Percentiles rank a stretch among this genome's conserved stretches.
Evolutionary conservation across 2,329 filamentous ascomycete species (phyloP).

Genomic region (Colletotrichum kahawae): DNA sequence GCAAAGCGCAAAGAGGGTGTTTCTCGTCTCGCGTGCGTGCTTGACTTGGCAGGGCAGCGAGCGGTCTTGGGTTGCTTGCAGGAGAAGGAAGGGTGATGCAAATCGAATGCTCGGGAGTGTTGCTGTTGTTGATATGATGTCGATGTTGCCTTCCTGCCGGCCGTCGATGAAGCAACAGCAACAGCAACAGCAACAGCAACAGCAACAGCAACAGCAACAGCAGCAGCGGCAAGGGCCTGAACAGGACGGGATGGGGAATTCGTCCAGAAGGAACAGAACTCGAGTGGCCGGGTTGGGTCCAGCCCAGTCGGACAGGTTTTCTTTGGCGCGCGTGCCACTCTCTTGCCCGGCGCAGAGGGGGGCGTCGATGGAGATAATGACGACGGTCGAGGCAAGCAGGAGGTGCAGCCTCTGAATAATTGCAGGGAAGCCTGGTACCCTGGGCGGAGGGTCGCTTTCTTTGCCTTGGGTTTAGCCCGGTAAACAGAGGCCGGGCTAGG

Average conservation of each 20-base stretch:
- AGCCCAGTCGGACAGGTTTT: conserved; percentile 18
- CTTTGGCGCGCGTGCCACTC: conserved; percentile 10
- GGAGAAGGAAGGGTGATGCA: not conserved
- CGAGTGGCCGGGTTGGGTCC: conserved; percentile 1
- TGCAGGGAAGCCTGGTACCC: not conserved
- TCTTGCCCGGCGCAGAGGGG: not conserved
- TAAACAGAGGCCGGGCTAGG: not conserved
- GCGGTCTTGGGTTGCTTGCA: not conserved
- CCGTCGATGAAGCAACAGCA: not conserved
- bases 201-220: not conserved
- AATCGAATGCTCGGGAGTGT: not conserved
- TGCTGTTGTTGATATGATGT: not conserved
- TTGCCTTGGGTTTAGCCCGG: not conserved
- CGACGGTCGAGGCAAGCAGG: conserved; percentile 7
- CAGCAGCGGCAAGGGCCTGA: not conserved
- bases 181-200: not conserved
- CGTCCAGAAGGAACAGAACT: not conserved
- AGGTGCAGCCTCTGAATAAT: not conserved
- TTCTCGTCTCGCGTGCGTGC: not conserved
- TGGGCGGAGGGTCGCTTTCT: not conserved
- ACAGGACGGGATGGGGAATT: not conserved
- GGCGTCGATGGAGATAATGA: conserved; percentile 5
- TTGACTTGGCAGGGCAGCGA: not conserved
- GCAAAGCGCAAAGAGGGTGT: not conserved
- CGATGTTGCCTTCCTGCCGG: not conserved